Evolutionary conservation across 768 basidiomycete genomes (phyloP), one percentile per base, ranked within the genome.

Genomic region (Boletus rubescentipes): DNA sequence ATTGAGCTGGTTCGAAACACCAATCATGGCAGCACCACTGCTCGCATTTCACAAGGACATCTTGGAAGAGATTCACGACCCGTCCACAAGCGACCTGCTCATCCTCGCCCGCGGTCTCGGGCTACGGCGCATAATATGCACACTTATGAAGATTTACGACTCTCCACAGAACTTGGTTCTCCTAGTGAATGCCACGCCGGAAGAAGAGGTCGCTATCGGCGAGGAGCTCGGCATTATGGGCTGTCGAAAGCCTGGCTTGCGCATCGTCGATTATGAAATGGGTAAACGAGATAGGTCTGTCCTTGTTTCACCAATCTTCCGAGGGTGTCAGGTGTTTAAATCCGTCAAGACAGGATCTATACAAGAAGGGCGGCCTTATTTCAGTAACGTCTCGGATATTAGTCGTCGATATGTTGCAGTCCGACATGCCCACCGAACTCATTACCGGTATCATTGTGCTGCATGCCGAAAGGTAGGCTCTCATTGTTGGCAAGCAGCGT

Each of bases 141-240:
- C 87, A 0, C 79, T 98, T 37, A 79, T 98, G 75, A 90, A 95
- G 73, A 91, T 96, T 37, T 98, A 96, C 67, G 91, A 94, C 74
- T 82, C 88, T 20, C 85, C 91, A 32, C 81, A 85, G 55, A 94
- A 82, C 64, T 81, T 97, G 15, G 81, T 98, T 40, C 72, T 98
- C 9, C 75, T 99, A 20, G 85, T 98, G 44, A 88, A 92, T 72
- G 89, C 90, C 0, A 80, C 85, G 0, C 80, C 84, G 9, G 91
- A 94, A 59, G 97, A 98, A 67, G 95, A 96, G 66, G 78, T 85
- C 2, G 93, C 87, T 7, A 91, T 98, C 32, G 92, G 91, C 1
- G 94, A 97, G 60, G 93, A 97, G 67, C 78, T 99, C 31, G 87
- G 93, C 1, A 84, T 93, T 11, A 88, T 97, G 84, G 95, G 95